These are phyloP conservation scores for Saturnispora serradocipensis DNA, from an alignment of 805 yeast genomes.

Conservation along the genomic window DNA sequence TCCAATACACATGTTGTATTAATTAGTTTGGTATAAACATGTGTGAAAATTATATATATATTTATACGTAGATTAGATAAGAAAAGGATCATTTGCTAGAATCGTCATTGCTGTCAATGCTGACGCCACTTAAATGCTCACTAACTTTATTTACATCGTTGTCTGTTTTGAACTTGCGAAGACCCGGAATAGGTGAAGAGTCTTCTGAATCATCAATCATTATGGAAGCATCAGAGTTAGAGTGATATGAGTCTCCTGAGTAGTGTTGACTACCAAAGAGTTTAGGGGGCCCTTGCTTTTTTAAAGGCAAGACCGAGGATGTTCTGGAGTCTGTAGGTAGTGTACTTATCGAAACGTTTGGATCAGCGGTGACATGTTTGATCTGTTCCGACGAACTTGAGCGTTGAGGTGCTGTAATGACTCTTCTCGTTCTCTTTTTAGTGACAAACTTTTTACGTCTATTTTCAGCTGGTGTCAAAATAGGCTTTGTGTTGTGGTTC, in stretches of 20 bases:
- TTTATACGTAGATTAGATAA: neutral
- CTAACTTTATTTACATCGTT: slow-evolving; percentile 1
- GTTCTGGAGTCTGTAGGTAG: neutral
- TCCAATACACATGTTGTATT: neutral
- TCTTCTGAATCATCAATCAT: neutral
- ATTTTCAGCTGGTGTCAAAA: slow-evolving; percentile 9
- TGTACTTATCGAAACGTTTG: neutral
- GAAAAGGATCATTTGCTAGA: neutral
- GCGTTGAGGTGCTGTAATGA: neutral
- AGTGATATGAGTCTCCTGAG: neutral
- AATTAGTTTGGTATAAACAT: neutral
- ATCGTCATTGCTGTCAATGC: neutral
- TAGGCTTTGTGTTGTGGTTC: slow-evolving; percentile 13
- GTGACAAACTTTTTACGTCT: slow-evolving; percentile 11
- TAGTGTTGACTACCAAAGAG: neutral
- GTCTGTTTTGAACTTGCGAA: neutral
- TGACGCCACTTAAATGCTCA: slow-evolving; percentile 2
- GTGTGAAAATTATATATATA: neutral
- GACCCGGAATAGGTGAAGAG: neutral
- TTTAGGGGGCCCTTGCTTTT: neutral
- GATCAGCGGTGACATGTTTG: neutral
- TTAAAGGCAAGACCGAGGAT: neutral
- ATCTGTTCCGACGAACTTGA: neutral
- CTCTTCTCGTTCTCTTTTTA: slow-evolving; percentile 11
- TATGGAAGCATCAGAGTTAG: neutral